Evolutionary conservation across 441 rosid species (phyloP).

Genomic region (Hura crepitans): DNA sequence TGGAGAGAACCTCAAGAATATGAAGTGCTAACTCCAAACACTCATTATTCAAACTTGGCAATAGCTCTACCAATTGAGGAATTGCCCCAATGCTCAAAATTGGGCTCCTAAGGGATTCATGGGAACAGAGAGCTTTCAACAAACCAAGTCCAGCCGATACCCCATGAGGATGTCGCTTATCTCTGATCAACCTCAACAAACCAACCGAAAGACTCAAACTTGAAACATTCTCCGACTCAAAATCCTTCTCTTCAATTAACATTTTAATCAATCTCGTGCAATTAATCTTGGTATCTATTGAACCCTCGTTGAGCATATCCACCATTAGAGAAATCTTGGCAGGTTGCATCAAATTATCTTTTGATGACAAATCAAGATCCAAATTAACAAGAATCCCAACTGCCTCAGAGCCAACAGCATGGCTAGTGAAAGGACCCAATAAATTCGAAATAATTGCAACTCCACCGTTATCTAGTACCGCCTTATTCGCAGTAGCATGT

Average conservation of each 20-base stretch:
- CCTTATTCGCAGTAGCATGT: slow-evolving; percentile 55
- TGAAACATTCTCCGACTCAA: slow-evolving; percentile 49
- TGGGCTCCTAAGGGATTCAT: slow-evolving; percentile 44
- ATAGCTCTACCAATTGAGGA: slow-evolving; percentile 54
- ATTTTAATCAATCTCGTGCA: slow-evolving; percentile 52
- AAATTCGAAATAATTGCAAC: slow-evolving; percentile 47
- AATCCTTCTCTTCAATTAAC: slow-evolving; percentile 53
- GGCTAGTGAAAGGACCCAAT: slow-evolving; percentile 68
- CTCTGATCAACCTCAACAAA: slow-evolving; percentile 64
- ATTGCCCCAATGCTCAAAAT: slow-evolving; percentile 63
- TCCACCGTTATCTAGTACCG: slow-evolving; percentile 55
- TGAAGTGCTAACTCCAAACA: slow-evolving; percentile 65
- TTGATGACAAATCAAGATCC: slow-evolving; percentile 54
- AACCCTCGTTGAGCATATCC: slow-evolving; percentile 80
- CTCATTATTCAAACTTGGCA: slow-evolving; percentile 51
- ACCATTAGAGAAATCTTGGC: slow-evolving; percentile 70
- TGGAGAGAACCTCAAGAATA: slow-evolving; percentile 56
- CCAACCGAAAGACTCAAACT: slow-evolving; percentile 72
- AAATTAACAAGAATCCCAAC: slow-evolving; percentile 67
- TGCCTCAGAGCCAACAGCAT: slow-evolving; percentile 78
- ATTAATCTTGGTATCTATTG: slow-evolving; percentile 65
- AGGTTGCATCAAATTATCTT: slow-evolving; percentile 56
- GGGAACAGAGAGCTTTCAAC: slow-evolving; percentile 49
- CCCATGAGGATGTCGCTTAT: slow-evolving; percentile 58
- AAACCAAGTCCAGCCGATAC: slow-evolving; percentile 53